Base-by-base conservation (phyloP, 2,329 filamentous ascomycete genomes). In the Clonostachys byssicola region DNA sequence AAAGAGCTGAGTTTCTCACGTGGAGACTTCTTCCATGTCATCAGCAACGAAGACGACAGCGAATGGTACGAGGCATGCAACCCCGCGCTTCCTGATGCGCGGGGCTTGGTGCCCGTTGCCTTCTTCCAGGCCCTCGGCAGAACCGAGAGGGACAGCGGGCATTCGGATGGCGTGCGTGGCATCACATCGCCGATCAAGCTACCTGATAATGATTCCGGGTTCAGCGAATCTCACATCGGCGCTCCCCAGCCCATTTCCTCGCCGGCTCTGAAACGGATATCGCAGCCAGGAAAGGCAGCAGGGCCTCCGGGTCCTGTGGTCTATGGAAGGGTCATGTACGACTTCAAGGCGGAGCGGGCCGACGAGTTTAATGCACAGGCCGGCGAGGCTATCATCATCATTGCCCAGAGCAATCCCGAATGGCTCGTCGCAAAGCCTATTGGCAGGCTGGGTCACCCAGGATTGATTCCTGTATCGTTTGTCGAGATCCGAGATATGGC, bases 371-470 rank as follows among this genome's bases (percentile, higher is more conserved):
- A 96, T 56, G 94, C 94, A 43, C 95, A 95, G 66, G 88, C 90
- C 42, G 92, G 92, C 49, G 94, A 99, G 69, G 89, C 92, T 46
- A 96, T 99, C 61, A 96, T 99, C 54, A 92, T 99, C 47, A 97
- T 97, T 63, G 94, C 94, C 41, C 94, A 97, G 67, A 97, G 92
- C 7, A 97, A 97, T 60, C 90, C 92, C 6, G 94, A 99, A 68
- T 99, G 94, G 94, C 97, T 97, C 61, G 92, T 99, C 51, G 94
- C 94, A 44, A 99, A 99, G 70, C 94, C 94, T n/a, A 99, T 99
- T 63, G 92, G 92, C 52, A 81, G 94, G 54, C 77, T 99, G n/a
- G 94, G 94, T 40, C 94, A 94, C 2, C 94, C 94, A 1, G 94
- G 94, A 39, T 71, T 99, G 57, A 97, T 99, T 54, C 94, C 94